Evolutionary conservation across 257 asterid species (phyloP).

Genomic region (Plantago ovata): DNA sequence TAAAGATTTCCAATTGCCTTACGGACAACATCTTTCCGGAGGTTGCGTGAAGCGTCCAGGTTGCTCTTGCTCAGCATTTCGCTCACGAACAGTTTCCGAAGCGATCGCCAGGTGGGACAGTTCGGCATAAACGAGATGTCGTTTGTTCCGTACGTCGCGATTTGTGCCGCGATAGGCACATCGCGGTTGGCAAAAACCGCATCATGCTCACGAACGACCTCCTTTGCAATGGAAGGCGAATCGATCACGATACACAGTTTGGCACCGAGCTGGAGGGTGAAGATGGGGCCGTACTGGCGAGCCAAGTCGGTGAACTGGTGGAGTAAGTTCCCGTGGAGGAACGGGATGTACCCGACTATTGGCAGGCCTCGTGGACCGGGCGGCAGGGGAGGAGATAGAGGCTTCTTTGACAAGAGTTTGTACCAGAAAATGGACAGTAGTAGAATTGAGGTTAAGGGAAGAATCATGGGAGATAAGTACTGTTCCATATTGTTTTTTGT

Average conservation of each 20-base stretch:
- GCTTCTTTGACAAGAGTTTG: not conserved
- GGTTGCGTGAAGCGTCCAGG: not conserved
- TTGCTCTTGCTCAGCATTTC: conserved; percentile 1
- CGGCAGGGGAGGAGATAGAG: not conserved
- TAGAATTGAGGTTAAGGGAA: not conserved
- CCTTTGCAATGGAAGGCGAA: conserved; percentile 28
- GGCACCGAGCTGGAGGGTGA: conserved; percentile 27
- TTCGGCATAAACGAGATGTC: not conserved
- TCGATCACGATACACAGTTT: conserved; percentile 21
- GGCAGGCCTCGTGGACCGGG: conserved; percentile 4
- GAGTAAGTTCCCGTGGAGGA: not conserved
- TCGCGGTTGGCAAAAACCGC: conserved; percentile 28
- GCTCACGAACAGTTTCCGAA: not conserved
- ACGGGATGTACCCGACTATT: not conserved
- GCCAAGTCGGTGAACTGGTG: conserved; percentile 1
- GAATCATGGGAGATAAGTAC: not conserved
- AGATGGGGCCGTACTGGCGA: conserved; percentile 29
- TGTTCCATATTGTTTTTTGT: not conserved
- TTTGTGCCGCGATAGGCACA: not conserved
- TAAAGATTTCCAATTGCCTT: not conserved
- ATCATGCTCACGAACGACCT: conserved; percentile 35
- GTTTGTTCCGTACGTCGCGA: not conserved
- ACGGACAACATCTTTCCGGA: not conserved
- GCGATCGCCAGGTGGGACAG: not conserved
- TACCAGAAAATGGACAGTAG: not conserved